Conservation (phyloP, 805 yeast genomes). For the Phaffomyces opuntiae region DNA sequence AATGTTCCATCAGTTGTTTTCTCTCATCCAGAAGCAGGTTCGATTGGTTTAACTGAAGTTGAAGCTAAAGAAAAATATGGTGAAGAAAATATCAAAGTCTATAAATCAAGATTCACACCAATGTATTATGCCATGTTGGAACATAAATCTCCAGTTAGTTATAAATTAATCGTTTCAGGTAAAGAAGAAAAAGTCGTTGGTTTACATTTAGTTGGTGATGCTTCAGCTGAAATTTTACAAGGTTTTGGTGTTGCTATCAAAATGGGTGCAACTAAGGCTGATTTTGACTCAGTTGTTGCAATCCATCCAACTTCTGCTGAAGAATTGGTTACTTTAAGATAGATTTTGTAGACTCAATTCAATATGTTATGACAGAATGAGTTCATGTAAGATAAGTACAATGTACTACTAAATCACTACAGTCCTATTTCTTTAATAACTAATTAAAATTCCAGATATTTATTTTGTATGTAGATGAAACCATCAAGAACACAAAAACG, state of each 20-base stretch:
- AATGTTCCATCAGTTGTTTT: constrained; percentile 96
- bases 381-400: no score
- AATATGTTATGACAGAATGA: no score
- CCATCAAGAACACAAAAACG: constrained; percentile 1
- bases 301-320: constrained; percentile 99
- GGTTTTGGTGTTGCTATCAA: constrained; percentile 98
- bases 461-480: constrained; percentile 4
- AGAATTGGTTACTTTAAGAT: constrained; percentile 74
- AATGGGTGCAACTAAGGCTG: constrained; percentile 98
- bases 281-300: constrained; percentile 93
- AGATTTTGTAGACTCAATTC: not conserved
- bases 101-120: constrained; percentile 76
- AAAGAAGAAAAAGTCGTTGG: constrained; percentile 91
- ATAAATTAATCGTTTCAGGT: constrained; percentile 76
- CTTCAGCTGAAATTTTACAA: constrained; percentile 87
- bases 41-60: constrained; percentile 79
- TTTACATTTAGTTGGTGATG: constrained; percentile 86
- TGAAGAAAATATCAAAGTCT: constrained; percentile 68
- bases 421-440: not conserved
- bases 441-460: constrained; percentile 7
- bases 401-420: not conserved
- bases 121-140: constrained; percentile 89
- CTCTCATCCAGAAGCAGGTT: constrained; percentile 96
- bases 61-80: constrained; percentile 79
- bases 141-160: constrained; percentile 77